phyloP scores from a whole-genome alignment of 2,329 filamentous ascomycete genomes.

The Aspergillus niger region DNA sequence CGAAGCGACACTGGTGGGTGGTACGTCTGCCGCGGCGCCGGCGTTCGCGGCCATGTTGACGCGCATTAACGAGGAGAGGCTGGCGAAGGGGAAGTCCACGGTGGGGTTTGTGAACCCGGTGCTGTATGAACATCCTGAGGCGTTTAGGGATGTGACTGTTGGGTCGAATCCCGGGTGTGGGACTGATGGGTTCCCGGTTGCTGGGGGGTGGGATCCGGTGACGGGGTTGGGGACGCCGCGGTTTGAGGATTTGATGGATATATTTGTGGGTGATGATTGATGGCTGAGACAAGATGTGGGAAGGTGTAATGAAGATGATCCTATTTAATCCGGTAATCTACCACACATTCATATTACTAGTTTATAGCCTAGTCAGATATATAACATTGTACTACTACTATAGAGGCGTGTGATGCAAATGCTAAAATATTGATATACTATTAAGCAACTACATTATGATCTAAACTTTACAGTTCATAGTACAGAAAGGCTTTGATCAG shows the following conservation, averaged over 20 bases:
- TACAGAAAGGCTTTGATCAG: too few species aligned
- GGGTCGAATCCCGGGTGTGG: constrained; percentile 36
- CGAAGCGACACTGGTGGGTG: constrained; percentile 26
- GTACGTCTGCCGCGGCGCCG: constrained; percentile 53
- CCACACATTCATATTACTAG: too few species aligned
- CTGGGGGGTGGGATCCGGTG: constrained; percentile 36
- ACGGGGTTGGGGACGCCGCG: constrained; percentile 39
- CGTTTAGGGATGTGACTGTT: constrained; percentile 35
- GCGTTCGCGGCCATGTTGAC: constrained; percentile 58
- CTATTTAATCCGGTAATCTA: too few species aligned
- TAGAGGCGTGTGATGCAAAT: too few species aligned
- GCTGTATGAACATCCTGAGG: constrained; percentile 34
- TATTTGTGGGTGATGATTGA: constrained; percentile 30
- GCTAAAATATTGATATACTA: too few species aligned
- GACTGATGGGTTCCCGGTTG: constrained; percentile 31
- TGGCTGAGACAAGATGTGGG: too few species aligned
- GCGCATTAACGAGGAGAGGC: constrained; percentile 57
- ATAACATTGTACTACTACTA: too few species aligned
- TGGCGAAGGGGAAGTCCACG: constrained; percentile 51
- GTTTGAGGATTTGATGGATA: constrained; percentile 34
- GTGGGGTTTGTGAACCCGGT: constrained; percentile 58
- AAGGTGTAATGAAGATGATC: too few species aligned
- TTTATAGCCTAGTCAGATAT: too few species aligned
- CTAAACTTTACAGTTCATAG: too few species aligned
- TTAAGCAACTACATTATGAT: too few species aligned